Conservation (phyloP, 352 stramenopile genomes). For the Chrysophaeum taylorii region DNA sequence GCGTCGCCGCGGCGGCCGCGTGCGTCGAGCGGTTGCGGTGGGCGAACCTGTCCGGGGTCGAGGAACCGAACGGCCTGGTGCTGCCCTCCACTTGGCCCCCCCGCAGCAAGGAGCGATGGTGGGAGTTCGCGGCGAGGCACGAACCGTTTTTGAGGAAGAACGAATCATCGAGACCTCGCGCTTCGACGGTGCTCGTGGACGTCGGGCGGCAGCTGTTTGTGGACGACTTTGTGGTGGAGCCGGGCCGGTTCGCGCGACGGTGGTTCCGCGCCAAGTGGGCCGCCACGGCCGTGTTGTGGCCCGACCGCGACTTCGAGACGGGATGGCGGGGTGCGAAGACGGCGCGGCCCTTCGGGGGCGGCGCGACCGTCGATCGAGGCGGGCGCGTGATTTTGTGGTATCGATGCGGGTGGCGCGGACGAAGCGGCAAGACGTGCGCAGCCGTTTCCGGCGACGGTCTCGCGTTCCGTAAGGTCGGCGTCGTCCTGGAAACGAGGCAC, state of each 20-base stretch:
- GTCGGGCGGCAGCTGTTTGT: constrained; percentile 1
- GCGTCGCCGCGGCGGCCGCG: background rate
- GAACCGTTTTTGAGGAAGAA: no score
- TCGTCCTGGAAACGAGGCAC: background rate
- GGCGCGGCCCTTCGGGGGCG: constrained; percentile 4
- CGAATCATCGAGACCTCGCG: no score
- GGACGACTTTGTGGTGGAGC: background rate
- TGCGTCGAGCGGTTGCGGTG: no score
- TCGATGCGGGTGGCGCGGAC: background rate
- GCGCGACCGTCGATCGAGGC: background rate
- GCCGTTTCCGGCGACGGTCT: background rate
- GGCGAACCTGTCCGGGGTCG: no score
- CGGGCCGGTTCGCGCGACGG: background rate
- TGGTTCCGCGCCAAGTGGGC: background rate
- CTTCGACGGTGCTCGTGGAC: background rate
- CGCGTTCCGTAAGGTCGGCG: background rate
- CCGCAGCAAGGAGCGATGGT: no score
- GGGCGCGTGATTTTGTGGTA: background rate
- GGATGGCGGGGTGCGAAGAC: background rate
- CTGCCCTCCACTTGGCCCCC: no score
- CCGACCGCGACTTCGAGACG: background rate
- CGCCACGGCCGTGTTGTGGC: background rate
- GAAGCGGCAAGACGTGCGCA: background rate
- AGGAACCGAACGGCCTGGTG: no score
- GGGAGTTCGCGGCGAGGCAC: no score